A percentile compares a stretch with the other conserved stretches of the same genome.
Conservation (phyloP, 371 early-diverging fungal genomes). For the Mucor lusitanicus region DNA sequence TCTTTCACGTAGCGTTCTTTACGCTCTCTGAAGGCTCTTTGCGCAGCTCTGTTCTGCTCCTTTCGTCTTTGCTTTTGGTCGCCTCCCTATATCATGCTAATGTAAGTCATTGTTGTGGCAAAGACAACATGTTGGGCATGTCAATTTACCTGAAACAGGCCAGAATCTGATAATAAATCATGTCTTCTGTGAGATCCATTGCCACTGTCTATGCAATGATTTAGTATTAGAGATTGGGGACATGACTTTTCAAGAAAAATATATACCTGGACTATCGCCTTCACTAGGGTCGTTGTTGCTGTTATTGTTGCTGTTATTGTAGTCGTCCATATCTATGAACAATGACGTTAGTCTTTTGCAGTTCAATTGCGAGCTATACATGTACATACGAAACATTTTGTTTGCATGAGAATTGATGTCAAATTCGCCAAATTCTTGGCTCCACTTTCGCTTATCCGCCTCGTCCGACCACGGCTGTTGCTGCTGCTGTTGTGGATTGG, state of each 20-base stretch:
- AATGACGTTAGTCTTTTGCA: background rate
- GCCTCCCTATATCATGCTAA: background rate
- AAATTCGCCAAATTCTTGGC: constrained; percentile 5
- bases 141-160: constrained; percentile 2
- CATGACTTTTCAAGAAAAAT: background rate
- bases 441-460: constrained; percentile 12
- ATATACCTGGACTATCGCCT: constrained; percentile 27
- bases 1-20: constrained; percentile 70
- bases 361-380: too few species aligned
- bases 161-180: constrained; percentile 5
- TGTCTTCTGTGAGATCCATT: constrained; percentile 4
- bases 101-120: background rate
- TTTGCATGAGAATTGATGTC: constrained; percentile 8
- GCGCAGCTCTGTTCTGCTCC: constrained; percentile 70
- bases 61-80: constrained; percentile 55
- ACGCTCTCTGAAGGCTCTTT: constrained; percentile 71
- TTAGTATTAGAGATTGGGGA: background rate
- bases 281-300: constrained; percentile 17
- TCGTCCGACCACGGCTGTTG: constrained; percentile 14
- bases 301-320: background rate
- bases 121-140: background rate
- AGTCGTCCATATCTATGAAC: constrained; percentile 15
- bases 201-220: constrained; percentile 5
- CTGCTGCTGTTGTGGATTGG: background rate
- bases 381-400: constrained; percentile 9